phyloP scores from a whole-genome alignment of 2,329 filamentous ascomycete species.

The Fusarium anthophilum region DNA sequence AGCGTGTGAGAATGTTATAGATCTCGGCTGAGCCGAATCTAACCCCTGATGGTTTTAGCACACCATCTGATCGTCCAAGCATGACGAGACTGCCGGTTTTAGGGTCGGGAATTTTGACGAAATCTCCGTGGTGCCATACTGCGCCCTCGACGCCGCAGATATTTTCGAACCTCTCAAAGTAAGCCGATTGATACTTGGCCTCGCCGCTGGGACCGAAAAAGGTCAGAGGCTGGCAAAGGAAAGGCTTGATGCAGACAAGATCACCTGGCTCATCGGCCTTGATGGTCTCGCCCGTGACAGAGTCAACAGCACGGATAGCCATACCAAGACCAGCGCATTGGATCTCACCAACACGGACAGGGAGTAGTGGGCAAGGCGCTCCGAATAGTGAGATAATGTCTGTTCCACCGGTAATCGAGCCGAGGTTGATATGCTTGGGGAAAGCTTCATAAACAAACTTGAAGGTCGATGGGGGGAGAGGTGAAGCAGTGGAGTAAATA shows the following conservation, averaged over 20 bases:
- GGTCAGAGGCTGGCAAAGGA: conserved; percentile 88
- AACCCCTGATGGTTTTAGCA: conserved; percentile 91
- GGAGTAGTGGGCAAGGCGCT: conserved; percentile 79
- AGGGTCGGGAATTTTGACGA: conserved; percentile 74
- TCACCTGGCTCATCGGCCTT: conserved; percentile 79
- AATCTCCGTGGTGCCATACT: conserved; percentile 96
- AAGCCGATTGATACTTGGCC: conserved; percentile 81
- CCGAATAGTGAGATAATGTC: conserved; percentile 97
- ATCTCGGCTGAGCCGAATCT: conserved; percentile 95
- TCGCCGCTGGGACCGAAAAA: conserved; percentile 78
- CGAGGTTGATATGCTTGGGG: conserved; percentile 82
- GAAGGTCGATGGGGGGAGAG: conserved; percentile 92
- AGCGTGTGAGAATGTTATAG: conserved; percentile 89
- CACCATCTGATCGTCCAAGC: conserved; percentile 91
- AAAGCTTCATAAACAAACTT: conserved; percentile 88
- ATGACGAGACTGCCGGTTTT: conserved; percentile 83
- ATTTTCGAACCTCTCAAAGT: conserved; percentile 83
- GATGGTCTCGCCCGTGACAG: conserved; percentile 63
- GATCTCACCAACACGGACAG: conserved; percentile 77
- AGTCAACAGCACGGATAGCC: conserved; percentile 73
- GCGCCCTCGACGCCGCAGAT: conserved; percentile 50
- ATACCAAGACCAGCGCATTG: conserved; percentile 83
- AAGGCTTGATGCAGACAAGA: conserved; percentile 84
- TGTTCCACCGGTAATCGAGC: conserved; percentile 93
- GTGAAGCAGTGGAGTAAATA: conserved; percentile 94